A percentile compares a stretch with the other conserved stretches of the same genome.
These are phyloP conservation scores for Gypsophila paniculata DNA, from an alignment of 179 eudicot genomes.

Conservation along the genomic window DNA sequence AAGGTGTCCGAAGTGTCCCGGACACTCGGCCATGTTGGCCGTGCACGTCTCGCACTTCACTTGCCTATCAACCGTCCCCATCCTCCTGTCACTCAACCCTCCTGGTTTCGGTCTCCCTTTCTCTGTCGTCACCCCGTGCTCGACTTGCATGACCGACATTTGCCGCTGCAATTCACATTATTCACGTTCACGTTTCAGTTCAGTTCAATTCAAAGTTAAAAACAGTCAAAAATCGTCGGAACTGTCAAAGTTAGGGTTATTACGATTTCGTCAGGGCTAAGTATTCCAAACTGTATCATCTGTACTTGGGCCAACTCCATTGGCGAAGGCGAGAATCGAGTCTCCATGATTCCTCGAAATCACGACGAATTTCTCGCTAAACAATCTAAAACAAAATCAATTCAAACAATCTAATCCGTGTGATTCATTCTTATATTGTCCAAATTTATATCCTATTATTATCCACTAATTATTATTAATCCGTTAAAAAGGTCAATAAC, in stretches of 20 bases:
- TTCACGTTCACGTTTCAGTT: too few relatives aligned
- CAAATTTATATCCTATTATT: too few relatives aligned
- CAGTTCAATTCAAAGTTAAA: not conserved
- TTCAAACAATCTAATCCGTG: too few relatives aligned
- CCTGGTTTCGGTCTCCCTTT: constrained; percentile 87
- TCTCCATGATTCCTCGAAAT: constrained; percentile 43
- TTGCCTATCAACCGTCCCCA: constrained; percentile 90
- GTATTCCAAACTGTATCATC: constrained; percentile 83
- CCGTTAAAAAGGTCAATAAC: too few relatives aligned
- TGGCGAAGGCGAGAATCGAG: constrained; percentile 77
- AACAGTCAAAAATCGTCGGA: not conserved
- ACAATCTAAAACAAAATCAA: too few relatives aligned
- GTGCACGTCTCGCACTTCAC: constrained; percentile 94
- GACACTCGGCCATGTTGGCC: constrained; percentile 95
- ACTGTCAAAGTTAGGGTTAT: constrained; percentile 21
- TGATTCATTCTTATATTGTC: too few relatives aligned
- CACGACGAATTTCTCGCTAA: not conserved
- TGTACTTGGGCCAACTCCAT: constrained; percentile 90
- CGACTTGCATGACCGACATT: constrained; percentile 98
- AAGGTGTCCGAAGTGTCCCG: constrained; percentile 97
- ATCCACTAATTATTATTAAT: too few relatives aligned
- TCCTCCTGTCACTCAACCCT: constrained; percentile 76
- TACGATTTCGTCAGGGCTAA: constrained; percentile 99
- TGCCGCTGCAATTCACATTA: constrained; percentile 64
- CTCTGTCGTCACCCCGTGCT: constrained; percentile 89